Evolutionary conservation across 176 grass and related monocot genomes (phyloP).

Genomic region (Phragmites australis): DNA sequence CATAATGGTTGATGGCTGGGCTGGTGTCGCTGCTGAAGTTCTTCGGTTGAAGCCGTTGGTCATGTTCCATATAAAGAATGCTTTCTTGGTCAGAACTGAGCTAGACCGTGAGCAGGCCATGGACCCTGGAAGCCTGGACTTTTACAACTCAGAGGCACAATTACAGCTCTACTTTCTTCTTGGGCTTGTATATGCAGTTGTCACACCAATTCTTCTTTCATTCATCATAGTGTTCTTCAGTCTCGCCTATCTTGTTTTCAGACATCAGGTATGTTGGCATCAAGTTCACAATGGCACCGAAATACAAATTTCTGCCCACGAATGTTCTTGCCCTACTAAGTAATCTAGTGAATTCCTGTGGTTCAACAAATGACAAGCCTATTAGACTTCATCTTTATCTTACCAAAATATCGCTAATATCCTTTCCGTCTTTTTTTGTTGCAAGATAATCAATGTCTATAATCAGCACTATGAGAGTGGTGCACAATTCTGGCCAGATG

Average conservation of each 20-base stretch:
- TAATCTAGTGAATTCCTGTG: slow-evolving; percentile 17
- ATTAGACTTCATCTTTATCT: background rate
- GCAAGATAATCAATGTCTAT: slow-evolving; percentile 96
- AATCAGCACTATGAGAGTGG: slow-evolving; percentile 86
- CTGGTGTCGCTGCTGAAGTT: slow-evolving; percentile 86
- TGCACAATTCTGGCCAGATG: slow-evolving; percentile 91
- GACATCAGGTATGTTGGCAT: slow-evolving; percentile 74
- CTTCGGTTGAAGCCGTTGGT: slow-evolving; percentile 80
- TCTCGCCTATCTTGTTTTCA: slow-evolving; percentile 87
- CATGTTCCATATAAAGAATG: slow-evolving; percentile 85
- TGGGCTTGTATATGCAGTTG: slow-evolving; percentile 85
- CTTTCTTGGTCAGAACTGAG: slow-evolving; percentile 92
- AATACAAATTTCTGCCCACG: background rate
- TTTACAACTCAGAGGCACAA: slow-evolving; percentile 74
- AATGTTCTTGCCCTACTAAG: background rate
- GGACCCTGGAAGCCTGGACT: slow-evolving; percentile 89
- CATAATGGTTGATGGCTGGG: slow-evolving; percentile 97
- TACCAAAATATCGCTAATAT: slow-evolving; percentile 1
- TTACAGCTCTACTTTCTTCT: slow-evolving; percentile 95
- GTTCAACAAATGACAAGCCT: slow-evolving; percentile 1
- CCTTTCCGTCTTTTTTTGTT: slow-evolving; percentile 28
- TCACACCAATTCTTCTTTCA: slow-evolving; percentile 88
- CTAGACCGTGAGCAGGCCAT: slow-evolving; percentile 81
- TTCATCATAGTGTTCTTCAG: slow-evolving; percentile 92
- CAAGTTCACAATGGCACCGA: slow-evolving; percentile 2